phyloP scores from a whole-genome alignment of 177 flowering plant species.

The Vitis hybrid region DNA sequence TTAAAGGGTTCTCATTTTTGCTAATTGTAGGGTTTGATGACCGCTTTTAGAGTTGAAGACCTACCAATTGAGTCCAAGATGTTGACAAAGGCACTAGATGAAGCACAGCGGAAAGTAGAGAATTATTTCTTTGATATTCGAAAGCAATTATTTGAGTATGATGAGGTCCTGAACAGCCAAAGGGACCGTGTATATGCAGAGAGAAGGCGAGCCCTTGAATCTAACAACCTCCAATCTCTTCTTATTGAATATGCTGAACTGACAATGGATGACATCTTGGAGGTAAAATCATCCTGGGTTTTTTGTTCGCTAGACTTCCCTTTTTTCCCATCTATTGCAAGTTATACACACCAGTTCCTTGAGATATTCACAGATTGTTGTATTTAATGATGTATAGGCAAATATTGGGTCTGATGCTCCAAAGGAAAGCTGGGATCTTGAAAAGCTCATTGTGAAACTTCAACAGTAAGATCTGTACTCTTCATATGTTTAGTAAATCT shows the following conservation, averaged over 20 bases:
- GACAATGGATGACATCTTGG: constrained; percentile 97
- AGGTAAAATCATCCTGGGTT: constrained; percentile 38
- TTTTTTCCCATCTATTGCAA: neutral
- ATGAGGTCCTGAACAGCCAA: constrained; percentile 97
- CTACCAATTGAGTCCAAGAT: constrained; percentile 94
- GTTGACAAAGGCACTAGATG: constrained; percentile 95
- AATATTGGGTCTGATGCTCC: constrained; percentile 87
- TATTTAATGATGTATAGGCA: constrained; percentile 47
- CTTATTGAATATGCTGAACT: constrained; percentile 93
- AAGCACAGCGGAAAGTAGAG: constrained; percentile 98
- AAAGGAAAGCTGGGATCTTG: constrained; percentile 90
- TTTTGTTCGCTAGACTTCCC: neutral
- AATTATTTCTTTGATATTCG: constrained; percentile 96
- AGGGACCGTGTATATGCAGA: constrained; percentile 97
- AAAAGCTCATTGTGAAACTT: constrained; percentile 83
- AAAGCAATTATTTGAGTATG: constrained; percentile 93
- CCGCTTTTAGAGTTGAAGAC: constrained; percentile 97
- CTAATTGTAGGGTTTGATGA: constrained; percentile 82
- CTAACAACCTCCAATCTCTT: constrained; percentile 82
- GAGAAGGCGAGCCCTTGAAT: constrained; percentile 90
- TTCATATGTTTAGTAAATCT: no score
- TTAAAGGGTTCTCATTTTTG: constrained; percentile 5
- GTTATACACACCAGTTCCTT: neutral
- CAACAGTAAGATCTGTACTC: constrained; percentile 64
- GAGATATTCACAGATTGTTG: neutral